phyloP scores from a whole-genome alignment of 768 basidiomycete genomes.

The Daedaleopsis sinensis region DNA sequence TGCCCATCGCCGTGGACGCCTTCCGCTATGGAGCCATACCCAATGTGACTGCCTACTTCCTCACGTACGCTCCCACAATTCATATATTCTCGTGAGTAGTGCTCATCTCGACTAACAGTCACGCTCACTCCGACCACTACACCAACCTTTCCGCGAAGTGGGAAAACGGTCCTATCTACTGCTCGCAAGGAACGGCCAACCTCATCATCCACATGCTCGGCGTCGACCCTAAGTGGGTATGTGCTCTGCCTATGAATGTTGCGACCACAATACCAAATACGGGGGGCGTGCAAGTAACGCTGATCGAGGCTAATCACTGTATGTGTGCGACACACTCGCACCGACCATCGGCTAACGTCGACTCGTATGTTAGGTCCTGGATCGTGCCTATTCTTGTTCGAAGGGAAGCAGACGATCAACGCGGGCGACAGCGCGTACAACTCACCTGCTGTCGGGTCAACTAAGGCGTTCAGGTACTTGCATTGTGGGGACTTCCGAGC shows the following conservation, averaged over 20 bases:
- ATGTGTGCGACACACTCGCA: conserved; percentile 16
- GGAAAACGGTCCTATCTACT: conserved; percentile 94
- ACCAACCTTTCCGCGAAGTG: conserved; percentile 88
- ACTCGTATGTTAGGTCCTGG: conserved; percentile 60
- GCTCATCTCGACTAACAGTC: conserved; percentile 47
- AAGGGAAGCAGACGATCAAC: conserved; percentile 86
- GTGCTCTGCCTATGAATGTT: conserved; percentile 80
- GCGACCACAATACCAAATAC: conserved; percentile 79
- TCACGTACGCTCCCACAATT: conserved; percentile 59
- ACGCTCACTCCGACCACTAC: conserved; percentile 97
- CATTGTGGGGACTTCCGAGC: conserved; percentile 97
- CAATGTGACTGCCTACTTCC: conserved; percentile 85
- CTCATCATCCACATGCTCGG: conserved; percentile 89
- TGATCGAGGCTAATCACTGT: conserved; percentile 99
- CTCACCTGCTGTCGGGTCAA: conserved; percentile 70
- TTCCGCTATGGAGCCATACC: conserved; percentile 95
- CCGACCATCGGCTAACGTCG: neutral
- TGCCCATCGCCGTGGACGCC: conserved; percentile 98
- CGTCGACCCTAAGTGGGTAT: conserved; percentile 88
- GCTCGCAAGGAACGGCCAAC: conserved; percentile 91
- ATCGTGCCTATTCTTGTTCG: conserved; percentile 91
- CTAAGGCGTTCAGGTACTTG: conserved; percentile 79
- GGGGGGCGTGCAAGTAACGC: conserved; percentile 83
- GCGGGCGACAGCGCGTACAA: conserved; percentile 84
- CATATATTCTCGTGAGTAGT: neutral